phyloP scores from a whole-genome alignment of 176 grass and related monocot species.

The Triticum turgidum region DNA sequence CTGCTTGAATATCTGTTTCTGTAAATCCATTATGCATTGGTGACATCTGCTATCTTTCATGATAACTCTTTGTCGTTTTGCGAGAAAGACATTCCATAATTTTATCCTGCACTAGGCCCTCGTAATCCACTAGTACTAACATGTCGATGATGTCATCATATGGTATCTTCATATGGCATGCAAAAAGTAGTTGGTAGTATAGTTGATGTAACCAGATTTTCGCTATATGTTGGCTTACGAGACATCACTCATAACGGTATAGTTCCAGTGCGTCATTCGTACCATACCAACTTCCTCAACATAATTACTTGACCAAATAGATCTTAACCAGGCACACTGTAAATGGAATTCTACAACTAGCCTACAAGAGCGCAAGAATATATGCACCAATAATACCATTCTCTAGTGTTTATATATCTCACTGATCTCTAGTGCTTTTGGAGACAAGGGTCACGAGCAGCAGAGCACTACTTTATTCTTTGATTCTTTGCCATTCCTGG shows the following conservation, averaged over 20 bases:
- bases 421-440: slow-evolving; percentile 9
- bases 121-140: neutral
- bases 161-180: neutral
- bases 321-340: neutral
- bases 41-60: neutral
- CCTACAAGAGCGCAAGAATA: neutral
- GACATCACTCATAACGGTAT: neutral
- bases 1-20: neutral
- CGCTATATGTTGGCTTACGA: neutral
- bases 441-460: slow-evolving; percentile 1
- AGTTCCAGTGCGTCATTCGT: neutral
- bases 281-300: neutral
- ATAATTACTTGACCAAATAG: neutral
- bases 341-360: neutral
- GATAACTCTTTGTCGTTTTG: slow-evolving; percentile 12
- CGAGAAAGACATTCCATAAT: neutral
- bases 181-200: neutral
- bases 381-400: slow-evolving; percentile 2
- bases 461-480: slow-evolving; percentile 34
- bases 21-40: neutral
- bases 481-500: slow-evolving; percentile 25
- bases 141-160: neutral
- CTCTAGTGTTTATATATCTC: neutral
- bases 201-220: neutral
- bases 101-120: slow-evolving; percentile 1